Evolutionary conservation across 2,329 filamentous ascomycete genomes (phyloP).

Genomic region (Xylariaceae sp.): DNA sequence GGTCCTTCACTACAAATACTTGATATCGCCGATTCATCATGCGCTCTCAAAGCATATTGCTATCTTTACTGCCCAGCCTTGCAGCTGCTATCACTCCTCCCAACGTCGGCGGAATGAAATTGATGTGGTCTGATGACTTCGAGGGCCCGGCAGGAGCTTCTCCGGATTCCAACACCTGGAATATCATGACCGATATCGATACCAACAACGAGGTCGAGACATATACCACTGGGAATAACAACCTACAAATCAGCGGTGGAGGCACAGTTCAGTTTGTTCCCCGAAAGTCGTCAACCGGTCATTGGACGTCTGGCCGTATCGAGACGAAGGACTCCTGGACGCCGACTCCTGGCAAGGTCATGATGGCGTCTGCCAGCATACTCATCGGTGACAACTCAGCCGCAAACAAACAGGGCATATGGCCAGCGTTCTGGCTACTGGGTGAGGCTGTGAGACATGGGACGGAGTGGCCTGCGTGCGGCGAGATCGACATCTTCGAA

Average conservation of each 20-base stretch:
- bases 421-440: conserved; percentile 58
- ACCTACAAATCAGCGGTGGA: conserved; percentile 49
- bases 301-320: conserved; percentile 54
- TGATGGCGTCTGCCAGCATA: conserved; percentile 43
- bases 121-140: conserved; percentile 27
- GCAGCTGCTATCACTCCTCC: conserved; percentile 27
- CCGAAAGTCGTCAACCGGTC: conserved; percentile 33
- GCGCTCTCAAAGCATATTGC: conserved; percentile 26
- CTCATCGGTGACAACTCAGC: conserved; percentile 41
- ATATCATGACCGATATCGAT: conserved; percentile 34
- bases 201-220: conserved; percentile 51
- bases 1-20: conserved; percentile 4
- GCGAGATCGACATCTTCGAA: conserved; percentile 58
- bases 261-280: conserved; percentile 51
- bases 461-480: conserved; percentile 48
- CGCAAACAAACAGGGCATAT: conserved; percentile 47
- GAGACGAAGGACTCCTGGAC: conserved; percentile 47
- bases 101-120: conserved; percentile 24
- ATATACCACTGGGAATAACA: conserved; percentile 43
- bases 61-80: conserved; percentile 26
- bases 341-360: conserved; percentile 42
- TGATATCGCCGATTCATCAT: conserved; percentile 18
- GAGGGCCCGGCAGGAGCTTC: conserved; percentile 24
- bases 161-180: conserved; percentile 24
- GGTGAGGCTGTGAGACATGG: conserved; percentile 47